These are phyloP conservation scores for Rhodotorula sp. DNA, from an alignment of 1,284 basidiomycete genomes.

Conservation along the genomic window DNA sequence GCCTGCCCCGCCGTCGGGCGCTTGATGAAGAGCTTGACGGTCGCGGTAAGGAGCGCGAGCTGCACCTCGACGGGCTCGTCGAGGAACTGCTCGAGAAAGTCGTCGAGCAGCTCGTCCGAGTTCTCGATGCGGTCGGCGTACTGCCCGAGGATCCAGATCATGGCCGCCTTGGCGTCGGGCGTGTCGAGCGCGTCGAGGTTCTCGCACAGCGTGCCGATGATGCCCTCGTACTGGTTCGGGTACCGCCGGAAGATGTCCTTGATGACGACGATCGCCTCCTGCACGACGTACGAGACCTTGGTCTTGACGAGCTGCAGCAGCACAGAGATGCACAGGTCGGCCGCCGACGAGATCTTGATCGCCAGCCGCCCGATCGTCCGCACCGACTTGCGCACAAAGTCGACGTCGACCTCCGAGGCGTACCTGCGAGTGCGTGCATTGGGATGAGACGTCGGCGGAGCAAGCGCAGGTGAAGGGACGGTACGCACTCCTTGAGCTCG, in stretches of 20 bases:
- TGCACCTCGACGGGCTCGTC: slow-evolving; percentile 95
- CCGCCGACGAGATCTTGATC: slow-evolving; percentile 90
- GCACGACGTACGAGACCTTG: slow-evolving; percentile 94
- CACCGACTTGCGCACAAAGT: slow-evolving; percentile 96
- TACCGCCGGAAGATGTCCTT: slow-evolving; percentile 98
- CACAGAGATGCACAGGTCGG: slow-evolving; percentile 85
- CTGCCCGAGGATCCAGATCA: slow-evolving; percentile 98
- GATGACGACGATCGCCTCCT: slow-evolving; percentile 95
- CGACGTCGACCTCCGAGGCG: slow-evolving; percentile 95
- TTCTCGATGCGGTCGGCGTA: slow-evolving; percentile 96
- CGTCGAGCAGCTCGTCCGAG: slow-evolving; percentile 90
- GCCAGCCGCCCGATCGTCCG: slow-evolving; percentile 93
- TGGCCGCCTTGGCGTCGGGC: slow-evolving; percentile 91
- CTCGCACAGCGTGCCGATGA: slow-evolving; percentile 89
- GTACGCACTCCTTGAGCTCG: slow-evolving; percentile 86
- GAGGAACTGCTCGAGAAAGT: slow-evolving; percentile 85
- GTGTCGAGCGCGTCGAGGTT: slow-evolving; percentile 91
- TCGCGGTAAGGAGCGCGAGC: slow-evolving; percentile 88
- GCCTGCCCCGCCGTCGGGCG: slow-evolving; percentile 86
- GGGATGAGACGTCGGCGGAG: not conserved
- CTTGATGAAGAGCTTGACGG: slow-evolving; percentile 96
- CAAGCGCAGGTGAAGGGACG: not conserved
- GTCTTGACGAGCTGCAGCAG: slow-evolving; percentile 87
- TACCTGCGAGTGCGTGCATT: slow-evolving; percentile 69
- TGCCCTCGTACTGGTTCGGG: slow-evolving; percentile 92